Evolutionary conservation across 2,329 filamentous ascomycete genomes (phyloP), one percentile per base, ranked within the genome.

Genomic region (Pseudogymnoascus sp.): DNA sequence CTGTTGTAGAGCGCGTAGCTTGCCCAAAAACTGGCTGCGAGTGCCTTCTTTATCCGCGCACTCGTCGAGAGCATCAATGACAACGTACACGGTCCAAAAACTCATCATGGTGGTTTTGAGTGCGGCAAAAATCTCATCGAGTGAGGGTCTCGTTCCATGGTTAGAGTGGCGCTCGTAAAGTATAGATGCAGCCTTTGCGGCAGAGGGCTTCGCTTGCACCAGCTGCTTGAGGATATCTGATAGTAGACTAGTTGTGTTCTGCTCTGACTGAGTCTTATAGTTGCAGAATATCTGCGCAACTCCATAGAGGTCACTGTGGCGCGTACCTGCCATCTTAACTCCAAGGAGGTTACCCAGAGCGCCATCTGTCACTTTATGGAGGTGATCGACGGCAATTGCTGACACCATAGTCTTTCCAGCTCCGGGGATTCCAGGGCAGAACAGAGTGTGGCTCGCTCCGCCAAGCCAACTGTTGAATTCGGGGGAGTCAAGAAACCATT

Each of bases 211-310:
- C 22, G 35, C 56, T 37, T 71, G 62, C 5, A 65, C 38, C 14
- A 74, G 43, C 59, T 75, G 73, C 59, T 66, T 70, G 28, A 73
- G 59, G 0, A 75, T 40, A 41, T 61, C 67, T 16, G 64, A 33
- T 3, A 72, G 40, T 2, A 73, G 59, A 19, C 62, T 61, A 28
- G 64, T 46, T 2, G 62, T 43, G 0, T 62, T 70, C 38, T 76
- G 74, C 7, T 74, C 66, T 1, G 68, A 56, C 6, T 68, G 66
- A 12, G 59, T 50, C n/a, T 70, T 67, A 63, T 72, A 76, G 61
- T 74, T 72, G 66, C 70, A 77, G 60, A 74, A 79, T 0, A 77
- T 28, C 31, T 72, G 77, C 0, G 71, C 73, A 22, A 78, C 66
- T 3, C 71, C 70, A 22, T 69, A 31, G 19, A 4, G n/a, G n/a